A percentile compares a stretch with the other conserved stretches of the same genome.
These are phyloP conservation scores for Yarrowia yakushimensis DNA, from an alignment of 805 yeast species.

Conservation along the genomic window DNA sequence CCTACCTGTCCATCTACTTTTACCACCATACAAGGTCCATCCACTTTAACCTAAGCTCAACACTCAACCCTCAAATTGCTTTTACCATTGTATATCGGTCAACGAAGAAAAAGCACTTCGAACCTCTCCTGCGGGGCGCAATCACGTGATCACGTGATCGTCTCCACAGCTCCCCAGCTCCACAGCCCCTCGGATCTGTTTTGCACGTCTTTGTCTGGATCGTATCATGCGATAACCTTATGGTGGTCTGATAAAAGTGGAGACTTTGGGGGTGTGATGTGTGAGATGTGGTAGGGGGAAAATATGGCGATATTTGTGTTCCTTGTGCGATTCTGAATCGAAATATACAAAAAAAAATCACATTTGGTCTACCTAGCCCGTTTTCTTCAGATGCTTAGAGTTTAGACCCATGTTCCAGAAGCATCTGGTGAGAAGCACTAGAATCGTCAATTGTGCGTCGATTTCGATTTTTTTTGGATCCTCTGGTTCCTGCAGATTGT, in stretches of 20 bases:
- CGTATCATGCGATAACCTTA: conserved; percentile 2
- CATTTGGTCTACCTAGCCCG: not conserved
- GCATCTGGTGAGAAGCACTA: not conserved
- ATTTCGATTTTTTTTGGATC: too few species aligned
- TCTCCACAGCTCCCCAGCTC: not conserved
- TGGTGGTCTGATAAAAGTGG: not conserved
- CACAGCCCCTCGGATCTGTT: not conserved
- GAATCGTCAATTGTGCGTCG: not conserved
- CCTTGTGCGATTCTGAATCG: not conserved
- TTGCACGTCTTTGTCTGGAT: conserved; percentile 1
- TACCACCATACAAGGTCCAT: too few species aligned
- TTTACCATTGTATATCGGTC: not conserved
- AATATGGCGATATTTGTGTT: not conserved
- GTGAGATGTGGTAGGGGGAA: too few species aligned
- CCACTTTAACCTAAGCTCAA: not conserved
- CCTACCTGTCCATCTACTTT: too few species aligned
- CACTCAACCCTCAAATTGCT: not conserved
- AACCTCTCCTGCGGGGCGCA: too few species aligned
- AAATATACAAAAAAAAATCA: not conserved
- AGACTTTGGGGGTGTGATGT: too few species aligned
- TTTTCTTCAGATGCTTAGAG: not conserved
- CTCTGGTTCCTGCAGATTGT: too few species aligned
- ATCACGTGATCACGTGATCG: conserved; percentile 3
- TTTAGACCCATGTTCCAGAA: not conserved
- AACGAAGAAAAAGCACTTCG: not conserved